Evolutionary conservation across 2,329 filamentous ascomycete species (phyloP), one percentile per base, ranked within the genome.

Genomic region (Whalleya microplaca): DNA sequence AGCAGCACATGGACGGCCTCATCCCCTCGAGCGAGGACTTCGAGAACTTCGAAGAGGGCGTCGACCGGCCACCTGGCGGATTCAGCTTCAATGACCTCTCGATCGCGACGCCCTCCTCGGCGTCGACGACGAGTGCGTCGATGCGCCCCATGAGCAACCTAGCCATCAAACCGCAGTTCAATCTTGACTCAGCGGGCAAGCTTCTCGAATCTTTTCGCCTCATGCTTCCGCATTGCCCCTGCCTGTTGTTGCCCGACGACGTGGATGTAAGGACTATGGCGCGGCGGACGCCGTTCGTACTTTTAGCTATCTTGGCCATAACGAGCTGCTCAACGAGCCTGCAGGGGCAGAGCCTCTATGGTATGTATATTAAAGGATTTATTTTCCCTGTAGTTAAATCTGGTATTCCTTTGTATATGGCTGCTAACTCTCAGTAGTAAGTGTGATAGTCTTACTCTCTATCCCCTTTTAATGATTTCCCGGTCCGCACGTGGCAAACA

Each of bases 261-360:
- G 73, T 72, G 1, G 76, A 77, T 0, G 78, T 84, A 4, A 63
- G 73, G 4, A 69, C 69, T 0, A 71, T 84, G 41, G 78, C 81
- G 1, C 69, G 72, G 20, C 70, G 75, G 1, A 73, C 75, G 21
- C 84, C 84, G 0, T 84, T 85, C 62, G 70, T 85, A 18, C 66
- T 86, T 37, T 68, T 86, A 12, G 78, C 83, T 2, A 78, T 85
- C 18, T 69, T 86, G 1, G 78, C 82, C 1, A 76, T 79, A 1
- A 78, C 79, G 2, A 80, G 80, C 32, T 77, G 75, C 1, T 76
- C 78, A 27, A 73, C 66, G 10, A 78, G 78, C n/a, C 64, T 81
- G 20, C 79, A 82, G 60, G 78, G 82, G 0, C 80, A 84, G 53
- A 77, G 70, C 14, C 71, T 82, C 2, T 84, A 86, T 44, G 32